Conservation (phyloP, 306 rosid species). For the Corylus avellana region DNA sequence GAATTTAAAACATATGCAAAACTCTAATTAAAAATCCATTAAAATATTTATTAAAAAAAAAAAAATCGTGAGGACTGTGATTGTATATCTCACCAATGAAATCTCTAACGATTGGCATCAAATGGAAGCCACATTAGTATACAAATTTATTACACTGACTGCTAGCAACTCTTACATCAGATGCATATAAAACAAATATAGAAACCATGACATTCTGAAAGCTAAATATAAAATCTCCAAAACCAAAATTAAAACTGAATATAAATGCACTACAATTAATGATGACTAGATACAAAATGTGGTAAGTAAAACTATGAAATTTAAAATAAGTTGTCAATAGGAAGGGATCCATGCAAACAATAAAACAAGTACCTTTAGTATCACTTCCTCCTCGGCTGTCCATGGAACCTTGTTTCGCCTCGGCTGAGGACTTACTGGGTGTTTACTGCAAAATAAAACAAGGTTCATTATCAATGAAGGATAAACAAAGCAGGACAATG, state of each 20-base stretch:
- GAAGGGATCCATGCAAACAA: background rate
- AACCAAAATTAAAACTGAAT: background rate
- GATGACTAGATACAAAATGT: background rate
- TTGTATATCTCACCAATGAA: background rate
- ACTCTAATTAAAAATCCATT: background rate
- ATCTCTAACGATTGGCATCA: background rate
- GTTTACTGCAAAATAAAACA: constrained; percentile 44
- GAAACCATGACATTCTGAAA: background rate
- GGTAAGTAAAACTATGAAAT: background rate
- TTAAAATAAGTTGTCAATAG: background rate
- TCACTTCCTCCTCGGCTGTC: constrained; percentile 63
- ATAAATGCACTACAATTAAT: background rate
- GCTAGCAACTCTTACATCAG: background rate
- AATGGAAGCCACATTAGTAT: background rate
- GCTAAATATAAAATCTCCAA: background rate
- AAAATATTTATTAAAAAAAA: background rate
- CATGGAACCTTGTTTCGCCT: constrained; percentile 51
- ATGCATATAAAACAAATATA: background rate
- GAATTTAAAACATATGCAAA: background rate
- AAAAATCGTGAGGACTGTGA: too few species aligned
- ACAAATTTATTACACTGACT: background rate
- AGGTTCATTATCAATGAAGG: background rate
- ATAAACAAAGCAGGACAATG: background rate
- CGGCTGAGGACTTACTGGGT: constrained; percentile 25
- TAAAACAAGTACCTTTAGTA: constrained; percentile 43